Evolutionary conservation across 139 green algal species (phyloP).

Genomic region (Diplosphaera chodatii): DNA sequence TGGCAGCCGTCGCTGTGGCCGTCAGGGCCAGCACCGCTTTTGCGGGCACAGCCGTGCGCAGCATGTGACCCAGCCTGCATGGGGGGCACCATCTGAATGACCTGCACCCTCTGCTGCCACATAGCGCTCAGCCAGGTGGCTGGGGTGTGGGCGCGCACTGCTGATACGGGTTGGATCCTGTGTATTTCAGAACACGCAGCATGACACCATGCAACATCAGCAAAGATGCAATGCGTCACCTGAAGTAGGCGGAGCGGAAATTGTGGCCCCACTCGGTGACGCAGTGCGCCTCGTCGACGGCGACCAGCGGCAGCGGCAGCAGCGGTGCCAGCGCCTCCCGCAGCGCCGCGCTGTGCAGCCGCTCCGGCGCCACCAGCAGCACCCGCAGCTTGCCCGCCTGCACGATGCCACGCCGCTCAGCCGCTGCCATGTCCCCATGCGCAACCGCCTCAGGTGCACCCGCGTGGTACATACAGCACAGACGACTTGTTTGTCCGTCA

Average conservation of each 20-base stretch:
- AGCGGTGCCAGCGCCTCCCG: conserved; percentile 45
- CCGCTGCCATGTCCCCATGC: too few species aligned
- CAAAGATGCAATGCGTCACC: too few species aligned
- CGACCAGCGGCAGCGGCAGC: conserved; percentile 48
- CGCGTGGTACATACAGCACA: too few species aligned
- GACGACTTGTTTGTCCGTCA: too few species aligned
- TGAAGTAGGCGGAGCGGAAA: conserved; percentile 63
- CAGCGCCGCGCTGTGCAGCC: conserved; percentile 64
- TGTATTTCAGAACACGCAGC: too few species aligned
- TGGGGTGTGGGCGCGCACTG: too few species aligned
- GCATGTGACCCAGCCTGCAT: conserved; percentile 62
- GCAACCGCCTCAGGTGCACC: too few species aligned
- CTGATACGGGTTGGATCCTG: too few species aligned
- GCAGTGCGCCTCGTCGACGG: conserved; percentile 88
- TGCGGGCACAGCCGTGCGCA: conserved; percentile 45
- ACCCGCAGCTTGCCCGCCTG: conserved; percentile 52
- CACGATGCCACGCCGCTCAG: too few species aligned
- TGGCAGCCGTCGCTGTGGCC: conserved; percentile 76
- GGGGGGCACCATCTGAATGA: conserved; percentile 59
- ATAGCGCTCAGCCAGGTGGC: too few species aligned
- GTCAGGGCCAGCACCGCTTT: conserved; percentile 76
- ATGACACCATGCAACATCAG: too few species aligned
- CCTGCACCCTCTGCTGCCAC: too few species aligned
- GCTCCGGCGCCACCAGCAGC: conserved; percentile 87
- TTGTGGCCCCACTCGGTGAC: conserved; percentile 92